phyloP scores from a whole-genome alignment of 192 early-diverging fungal genomes.

The Allomyces macrogynus region DNA sequence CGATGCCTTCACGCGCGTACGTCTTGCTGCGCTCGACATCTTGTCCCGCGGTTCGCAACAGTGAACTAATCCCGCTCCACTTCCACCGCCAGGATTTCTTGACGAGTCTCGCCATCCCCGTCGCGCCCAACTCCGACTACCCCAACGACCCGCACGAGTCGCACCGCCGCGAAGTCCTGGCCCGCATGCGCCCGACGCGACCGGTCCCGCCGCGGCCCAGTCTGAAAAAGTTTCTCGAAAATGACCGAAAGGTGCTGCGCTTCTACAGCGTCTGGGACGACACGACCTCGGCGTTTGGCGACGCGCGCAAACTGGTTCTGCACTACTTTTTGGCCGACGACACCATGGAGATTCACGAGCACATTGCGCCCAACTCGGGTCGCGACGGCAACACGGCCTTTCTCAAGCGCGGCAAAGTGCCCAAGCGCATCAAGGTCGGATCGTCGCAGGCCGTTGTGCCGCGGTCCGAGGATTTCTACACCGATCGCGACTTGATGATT shows the following conservation, averaged over 20 bases:
- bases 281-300: constrained; percentile 1
- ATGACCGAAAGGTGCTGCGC: constrained; percentile 5
- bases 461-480: constrained; percentile 2
- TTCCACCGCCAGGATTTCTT: background rate
- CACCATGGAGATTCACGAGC: constrained; percentile 4
- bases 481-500: constrained; percentile 3
- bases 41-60: too few species aligned
- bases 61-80: too few species aligned
- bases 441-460: background rate
- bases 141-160: constrained; percentile 3
- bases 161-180: background rate
- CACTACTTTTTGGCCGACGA: constrained; percentile 5
- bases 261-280: constrained; percentile 8
- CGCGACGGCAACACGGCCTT: constrained; percentile 3
- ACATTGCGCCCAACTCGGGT: constrained; percentile 1
- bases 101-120: constrained; percentile 1
- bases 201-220: background rate
- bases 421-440: background rate
- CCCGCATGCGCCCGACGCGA: constrained; percentile 1
- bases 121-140: constrained; percentile 3
- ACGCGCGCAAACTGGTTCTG: constrained; percentile 4
- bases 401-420: constrained; percentile 4
- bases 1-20: constrained; percentile 6
- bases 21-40: background rate
- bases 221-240: constrained; percentile 3